Evolutionary conservation across 176 grass and related monocot species (phyloP).

Genomic region (Triticum timopheevii): DNA sequence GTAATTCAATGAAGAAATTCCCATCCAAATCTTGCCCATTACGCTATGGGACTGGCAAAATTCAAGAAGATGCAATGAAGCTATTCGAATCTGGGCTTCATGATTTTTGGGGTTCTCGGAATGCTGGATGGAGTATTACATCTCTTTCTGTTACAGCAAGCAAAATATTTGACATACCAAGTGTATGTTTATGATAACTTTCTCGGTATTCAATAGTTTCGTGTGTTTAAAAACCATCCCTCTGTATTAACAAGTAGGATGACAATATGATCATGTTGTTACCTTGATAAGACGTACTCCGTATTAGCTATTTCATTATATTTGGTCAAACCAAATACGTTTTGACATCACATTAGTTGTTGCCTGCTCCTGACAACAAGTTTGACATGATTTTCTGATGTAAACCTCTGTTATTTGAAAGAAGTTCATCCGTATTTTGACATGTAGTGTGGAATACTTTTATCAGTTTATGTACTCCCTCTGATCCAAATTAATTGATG

Average conservation of each 20-base stretch:
- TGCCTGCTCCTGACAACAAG: background rate
- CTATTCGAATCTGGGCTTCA: slow-evolving; percentile 76
- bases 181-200: slow-evolving; percentile 47
- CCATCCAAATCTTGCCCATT: slow-evolving; percentile 93
- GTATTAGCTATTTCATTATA: background rate
- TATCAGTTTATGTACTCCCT: no score
- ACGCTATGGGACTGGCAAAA: slow-evolving; percentile 84
- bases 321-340: background rate
- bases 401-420: background rate
- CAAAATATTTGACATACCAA: slow-evolving; percentile 87
- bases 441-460: background rate
- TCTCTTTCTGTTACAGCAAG: slow-evolving; percentile 91
- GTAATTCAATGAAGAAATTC: slow-evolving; percentile 65
- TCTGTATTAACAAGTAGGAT: background rate
- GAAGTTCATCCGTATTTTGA: background rate
- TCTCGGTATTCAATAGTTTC: background rate
- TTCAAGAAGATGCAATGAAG: slow-evolving; percentile 93
- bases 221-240: background rate
- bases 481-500: no score
- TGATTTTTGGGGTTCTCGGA: slow-evolving; percentile 82
- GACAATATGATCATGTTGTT: background rate
- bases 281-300: background rate
- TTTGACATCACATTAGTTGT: background rate
- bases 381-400: background rate
- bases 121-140: slow-evolving; percentile 75